Base-by-base conservation (phyloP, 2,329 filamentous ascomycete species). In the Ascochyta viciae-villosae region DNA sequence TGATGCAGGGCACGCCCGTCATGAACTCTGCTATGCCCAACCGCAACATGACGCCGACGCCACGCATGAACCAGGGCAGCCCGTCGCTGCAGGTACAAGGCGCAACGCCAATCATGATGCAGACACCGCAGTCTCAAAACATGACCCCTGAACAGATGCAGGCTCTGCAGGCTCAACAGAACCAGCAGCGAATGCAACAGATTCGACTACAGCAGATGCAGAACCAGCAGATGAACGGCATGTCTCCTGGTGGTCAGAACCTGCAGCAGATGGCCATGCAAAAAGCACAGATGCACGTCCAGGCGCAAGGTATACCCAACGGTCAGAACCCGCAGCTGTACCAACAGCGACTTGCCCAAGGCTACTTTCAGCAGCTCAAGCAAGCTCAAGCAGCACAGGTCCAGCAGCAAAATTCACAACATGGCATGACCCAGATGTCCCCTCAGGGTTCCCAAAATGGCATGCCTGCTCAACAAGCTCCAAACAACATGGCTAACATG, bases 1-100 rank as follows among this genome's bases (percentile, higher is more conserved):
- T 77, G 50, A 61, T 72, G 26, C 74, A 75, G 56, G 69, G 70
- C 44, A 77, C 74, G 2, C 75, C 75, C 16, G 67, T 75, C 31
- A 76, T 76, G 73, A 73, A 72, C 37, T 26, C 67, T 35, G 70
- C 70, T 7, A 70, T 75, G 60, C 74, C 73, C 7, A 72, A 71
- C 43, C 73, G 74, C 40, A 75, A 75, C 52, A 74, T 76, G 50
- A 77, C 75, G 3, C 75, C 75, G 19, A 76, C 75, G 13, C 75
- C 74, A 19, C 71, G 74, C 40, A 72, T 76, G 64, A 75, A 67
- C 50, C 72, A 74, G 38, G 68, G 69, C 51, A 76, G 74, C 47
- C 75, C 75, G 2, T 67, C 67, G 13, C 64, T 67, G 31, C 56
- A 66, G 27, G 70, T 76, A 57, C 70, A 70, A 58, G 71, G 74